A percentile compares a stretch with the other conserved stretches of the same genome.
Conservation (phyloP, 1,284 basidiomycete genomes). For the Marasmius tenuissimus region DNA sequence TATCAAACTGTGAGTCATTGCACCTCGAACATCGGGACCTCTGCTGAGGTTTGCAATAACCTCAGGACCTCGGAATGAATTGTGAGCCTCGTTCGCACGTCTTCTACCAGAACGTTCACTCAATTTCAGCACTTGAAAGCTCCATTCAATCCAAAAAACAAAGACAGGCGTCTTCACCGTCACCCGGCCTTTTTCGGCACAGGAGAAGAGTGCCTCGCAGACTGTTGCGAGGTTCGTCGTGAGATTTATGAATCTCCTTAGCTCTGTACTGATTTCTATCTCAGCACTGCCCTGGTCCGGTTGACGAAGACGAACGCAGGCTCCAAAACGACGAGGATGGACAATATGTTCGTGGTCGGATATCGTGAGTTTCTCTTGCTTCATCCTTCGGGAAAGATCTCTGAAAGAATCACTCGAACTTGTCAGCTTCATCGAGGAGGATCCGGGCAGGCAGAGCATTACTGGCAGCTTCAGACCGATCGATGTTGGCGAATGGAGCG, state of each 20-base stretch:
- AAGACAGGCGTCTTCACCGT: slow-evolving; percentile 54
- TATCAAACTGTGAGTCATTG: slow-evolving; percentile 46
- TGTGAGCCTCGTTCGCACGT: slow-evolving; percentile 42
- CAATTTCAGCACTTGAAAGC: slow-evolving; percentile 29
- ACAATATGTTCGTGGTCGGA: slow-evolving; percentile 50
- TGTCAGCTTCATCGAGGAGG: slow-evolving; percentile 52
- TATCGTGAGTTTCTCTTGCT: slow-evolving; percentile 37
- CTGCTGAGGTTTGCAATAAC: slow-evolving; percentile 1
- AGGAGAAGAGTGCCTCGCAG: slow-evolving; percentile 53
- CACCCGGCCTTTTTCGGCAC: slow-evolving; percentile 65
- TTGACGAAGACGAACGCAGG: slow-evolving; percentile 49
- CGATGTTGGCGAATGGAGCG: slow-evolving; percentile 65
- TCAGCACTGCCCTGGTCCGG: slow-evolving; percentile 50
- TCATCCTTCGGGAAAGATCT: background rate
- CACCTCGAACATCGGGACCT: background rate
- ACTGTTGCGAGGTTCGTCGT: slow-evolving; percentile 58
- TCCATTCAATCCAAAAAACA: slow-evolving; percentile 62
- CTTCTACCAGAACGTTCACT: background rate
- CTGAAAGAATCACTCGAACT: background rate
- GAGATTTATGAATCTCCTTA: background rate
- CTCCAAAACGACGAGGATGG: slow-evolving; percentile 53
- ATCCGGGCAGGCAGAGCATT: slow-evolving; percentile 59
- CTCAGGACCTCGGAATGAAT: slow-evolving; percentile 53
- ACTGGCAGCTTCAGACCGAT: slow-evolving; percentile 66
- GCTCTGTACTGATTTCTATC: background rate